Evolutionary conservation across 208 protist species (phyloP), one percentile per base, ranked within the genome.

Genomic region (Kentomonas sorsogonicus): DNA sequence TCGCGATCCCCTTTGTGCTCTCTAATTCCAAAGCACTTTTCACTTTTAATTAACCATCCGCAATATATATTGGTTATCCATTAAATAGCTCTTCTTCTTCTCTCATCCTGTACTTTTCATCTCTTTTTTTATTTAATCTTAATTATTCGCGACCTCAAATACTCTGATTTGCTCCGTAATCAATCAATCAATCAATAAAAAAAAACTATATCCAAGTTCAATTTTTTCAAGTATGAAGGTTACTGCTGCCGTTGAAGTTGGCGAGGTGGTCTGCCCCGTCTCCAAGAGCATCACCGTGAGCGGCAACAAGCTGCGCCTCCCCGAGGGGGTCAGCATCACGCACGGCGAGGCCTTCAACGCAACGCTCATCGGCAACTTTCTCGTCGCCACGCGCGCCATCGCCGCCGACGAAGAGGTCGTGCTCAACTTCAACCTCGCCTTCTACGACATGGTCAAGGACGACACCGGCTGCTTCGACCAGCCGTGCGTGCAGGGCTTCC

Each of bases 291-390:
- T 82, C 33, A 53, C 60, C 6, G 61, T 89, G 60, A 50, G 64
- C 15, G 38, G 63, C 38, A 72, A 77, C 33, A 48, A 53, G 18
- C 69, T 93, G 13, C 38, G 80, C 9, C 72, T 93, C 20, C 53
- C 75, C 22, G 77, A 79, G 30, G 79, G 70, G 25, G 55, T 63
- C 31, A 63, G 56, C 11, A 53, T 88, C 0, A 64, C 44, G n/a
- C 78, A 89, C 56, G 59, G 57, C 26, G 56, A 65, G 3, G 38
- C 73, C 30, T 89, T 86, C 46, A 93, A 93, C 59, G 86, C 72
- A 36, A 79, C 79, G 30, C 71, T 93, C 53, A 80, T 93, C 69
- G 84, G 74, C 55, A 67, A 78, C 65, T 93, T 89, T 44, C 60
- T 93, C 50, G 76, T 89, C 31, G 79, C 86, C 20, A 63, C 74